phyloP scores from a whole-genome alignment of 352 stramenopile genomes.

The Phytopythium cucurbitacearum region DNA sequence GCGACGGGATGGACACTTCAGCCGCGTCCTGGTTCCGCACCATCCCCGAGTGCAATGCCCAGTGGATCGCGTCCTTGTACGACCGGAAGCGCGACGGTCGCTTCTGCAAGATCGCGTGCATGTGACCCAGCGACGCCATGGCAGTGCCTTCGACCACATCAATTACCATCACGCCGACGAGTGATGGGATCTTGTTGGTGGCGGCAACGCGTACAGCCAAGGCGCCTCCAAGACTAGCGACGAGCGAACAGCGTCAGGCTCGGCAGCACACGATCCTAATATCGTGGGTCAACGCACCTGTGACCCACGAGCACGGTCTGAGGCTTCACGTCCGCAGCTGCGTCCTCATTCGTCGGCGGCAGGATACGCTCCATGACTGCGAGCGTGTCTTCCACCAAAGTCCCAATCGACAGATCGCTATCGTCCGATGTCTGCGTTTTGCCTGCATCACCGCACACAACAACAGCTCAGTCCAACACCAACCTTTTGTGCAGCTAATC shows the following conservation, averaged over 20 bases:
- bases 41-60: constrained; percentile 70
- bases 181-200: constrained; percentile 43
- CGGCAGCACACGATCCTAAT: neutral
- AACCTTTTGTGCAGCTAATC: neutral
- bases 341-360: constrained; percentile 15
- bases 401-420: constrained; percentile 66
- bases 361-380: constrained; percentile 51
- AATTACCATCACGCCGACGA: constrained; percentile 85
- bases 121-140: constrained; percentile 80
- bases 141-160: constrained; percentile 88
- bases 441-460: constrained; percentile 11
- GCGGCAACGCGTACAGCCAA: constrained; percentile 73
- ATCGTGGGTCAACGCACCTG: constrained; percentile 29
- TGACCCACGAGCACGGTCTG: constrained; percentile 79
- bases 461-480: neutral
- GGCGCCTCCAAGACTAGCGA: constrained; percentile 69
- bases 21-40: constrained; percentile 75
- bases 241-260: neutral
- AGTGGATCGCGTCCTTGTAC: constrained; percentile 72
- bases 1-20: constrained; percentile 76
- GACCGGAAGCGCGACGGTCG: constrained; percentile 64
- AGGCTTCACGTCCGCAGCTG: constrained; percentile 20
- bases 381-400: constrained; percentile 69
- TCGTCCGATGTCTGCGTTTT: constrained; percentile 57
- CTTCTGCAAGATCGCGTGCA: constrained; percentile 73